Conservation (phyloP, 73 alveolate genomes). For the Symbiodinium pilosum region DNA sequence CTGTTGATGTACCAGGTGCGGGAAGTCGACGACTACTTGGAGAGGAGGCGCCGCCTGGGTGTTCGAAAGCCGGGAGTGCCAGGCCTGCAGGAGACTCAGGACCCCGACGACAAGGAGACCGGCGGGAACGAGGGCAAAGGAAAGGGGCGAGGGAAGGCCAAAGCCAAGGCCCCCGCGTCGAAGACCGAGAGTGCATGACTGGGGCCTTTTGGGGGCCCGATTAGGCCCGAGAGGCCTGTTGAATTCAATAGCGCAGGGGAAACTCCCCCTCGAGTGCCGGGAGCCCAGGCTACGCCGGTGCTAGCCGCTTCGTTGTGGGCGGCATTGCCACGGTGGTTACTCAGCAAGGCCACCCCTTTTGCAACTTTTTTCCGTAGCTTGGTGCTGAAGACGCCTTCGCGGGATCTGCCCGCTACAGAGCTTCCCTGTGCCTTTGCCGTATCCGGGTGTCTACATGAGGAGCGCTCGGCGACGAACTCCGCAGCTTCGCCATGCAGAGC, state of each 20-base stretch:
- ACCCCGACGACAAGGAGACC: too few species aligned
- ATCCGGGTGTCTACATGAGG: background rate
- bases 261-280: background rate
- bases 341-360: background rate
- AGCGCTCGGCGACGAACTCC: background rate
- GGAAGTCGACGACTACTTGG: slow-evolving; percentile 18
- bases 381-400: background rate
- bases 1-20: background rate
- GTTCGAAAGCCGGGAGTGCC: background rate
- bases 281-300: background rate
- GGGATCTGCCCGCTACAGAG: background rate
- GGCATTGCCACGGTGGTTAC: background rate
- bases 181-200: background rate
- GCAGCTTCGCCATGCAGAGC: background rate
- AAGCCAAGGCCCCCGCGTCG: background rate
- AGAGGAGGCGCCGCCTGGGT: background rate
- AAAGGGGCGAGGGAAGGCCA: background rate
- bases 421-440: slow-evolving; percentile 13
- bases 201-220: background rate
- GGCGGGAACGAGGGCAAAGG: background rate
- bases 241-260: background rate
- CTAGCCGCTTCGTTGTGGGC: background rate
- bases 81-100: background rate
- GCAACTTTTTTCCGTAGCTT: background rate
- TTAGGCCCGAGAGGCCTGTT: background rate